Percentiles rank a stretch among this genome's conserved stretches.
Conservation (phyloP, 495 filamentous ascomycete genomes). For the Penicillium silybi region DNA sequence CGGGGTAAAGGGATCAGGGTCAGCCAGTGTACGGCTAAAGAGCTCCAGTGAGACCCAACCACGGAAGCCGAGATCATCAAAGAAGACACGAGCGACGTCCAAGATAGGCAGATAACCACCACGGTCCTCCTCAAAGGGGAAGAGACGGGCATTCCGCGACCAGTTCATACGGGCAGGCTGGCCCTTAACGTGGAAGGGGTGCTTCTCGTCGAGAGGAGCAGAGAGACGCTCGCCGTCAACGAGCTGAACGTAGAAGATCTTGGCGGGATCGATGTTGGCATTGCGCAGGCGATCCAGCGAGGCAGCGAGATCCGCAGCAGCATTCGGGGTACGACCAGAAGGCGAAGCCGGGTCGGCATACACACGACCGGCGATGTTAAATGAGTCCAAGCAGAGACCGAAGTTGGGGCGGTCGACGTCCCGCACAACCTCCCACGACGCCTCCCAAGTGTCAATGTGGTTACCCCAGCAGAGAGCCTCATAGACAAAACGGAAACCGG, state of each 20-base stretch:
- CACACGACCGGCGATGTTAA: slow-evolving; percentile 71
- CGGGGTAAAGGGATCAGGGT: slow-evolving; percentile 51
- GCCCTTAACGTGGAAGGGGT: slow-evolving; percentile 58
- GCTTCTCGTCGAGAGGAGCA: slow-evolving; percentile 55
- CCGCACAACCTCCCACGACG: slow-evolving; percentile 63
- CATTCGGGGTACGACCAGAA: slow-evolving; percentile 52
- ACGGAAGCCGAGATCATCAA: slow-evolving; percentile 63
- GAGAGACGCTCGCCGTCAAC: slow-evolving; percentile 67
- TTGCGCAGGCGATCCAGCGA: slow-evolving; percentile 55
- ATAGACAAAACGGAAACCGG: slow-evolving; percentile 65
- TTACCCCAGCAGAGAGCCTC: slow-evolving; percentile 76
- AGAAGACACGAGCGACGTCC: slow-evolving; percentile 55
- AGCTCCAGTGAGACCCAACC: slow-evolving; percentile 81
- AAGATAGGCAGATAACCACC: slow-evolving; percentile 69
- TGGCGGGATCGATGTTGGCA: slow-evolving; percentile 54
- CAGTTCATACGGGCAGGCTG: slow-evolving; percentile 75
- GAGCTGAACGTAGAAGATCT: slow-evolving; percentile 78
- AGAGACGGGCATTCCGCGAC: slow-evolving; percentile 73
- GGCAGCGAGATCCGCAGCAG: slow-evolving; percentile 51
- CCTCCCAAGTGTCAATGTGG: slow-evolving; percentile 69
- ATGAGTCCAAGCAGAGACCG: slow-evolving; percentile 75
- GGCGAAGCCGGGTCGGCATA: slow-evolving; percentile 64
- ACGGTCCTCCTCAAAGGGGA: slow-evolving; percentile 65
- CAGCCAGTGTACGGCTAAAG: slow-evolving; percentile 64
- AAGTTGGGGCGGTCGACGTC: slow-evolving; percentile 68